Base-by-base conservation (phyloP, 2,329 filamentous ascomycete species). In the Dryadomyces sulphureus region DNA sequence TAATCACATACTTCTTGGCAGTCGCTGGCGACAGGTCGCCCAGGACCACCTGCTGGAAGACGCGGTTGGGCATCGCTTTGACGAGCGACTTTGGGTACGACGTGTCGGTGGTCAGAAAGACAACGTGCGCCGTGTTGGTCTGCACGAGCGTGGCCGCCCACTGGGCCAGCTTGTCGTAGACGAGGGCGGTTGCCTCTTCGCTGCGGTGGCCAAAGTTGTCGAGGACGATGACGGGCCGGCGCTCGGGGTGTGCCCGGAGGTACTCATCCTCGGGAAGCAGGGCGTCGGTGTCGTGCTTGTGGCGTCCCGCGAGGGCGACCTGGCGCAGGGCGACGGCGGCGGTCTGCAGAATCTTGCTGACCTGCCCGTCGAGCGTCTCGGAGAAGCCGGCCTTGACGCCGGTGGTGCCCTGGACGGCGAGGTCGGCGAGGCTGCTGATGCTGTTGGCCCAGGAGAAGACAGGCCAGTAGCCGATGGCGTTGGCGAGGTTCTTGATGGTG, bases 381-480 rank as follows among this genome's bases (percentile, higher is more conserved):
- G 86, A 93, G 59, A 96, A 94, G 7, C 89, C 89, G 6, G 88
- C 84, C 64, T 96, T 95, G 48, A 93, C 84, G 12, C 90, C 90
- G 19, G 90, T 94, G 12, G 92, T 92, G 54, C 89, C 85, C 60
- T 95, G 90, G 1, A 92, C 86, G 20, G 90, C 92, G 34, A 96
- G 74, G 55, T 96, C 92, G 52, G 94, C 71, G 64, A 95, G 77
- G 59, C 88, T 94, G 63, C 85, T 94, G 53, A 96, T 77, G 57
- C 80, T 94, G 62, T 96, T 95, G 65, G 93, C 84, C 85, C 89
- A 96, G 0, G 86, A 93, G 60, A 98, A 98, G 0, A 98, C 79
- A 0, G 92, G 92, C 8, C 84, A 73, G 59, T 95, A 96, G 8
- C 92, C 90, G 42, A 96, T 89, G 52, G 89, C 78, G 1, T 70